These are phyloP conservation scores for Citrus reticulata DNA, from an alignment of 345 rosid genomes.

Conservation along the genomic window DNA sequence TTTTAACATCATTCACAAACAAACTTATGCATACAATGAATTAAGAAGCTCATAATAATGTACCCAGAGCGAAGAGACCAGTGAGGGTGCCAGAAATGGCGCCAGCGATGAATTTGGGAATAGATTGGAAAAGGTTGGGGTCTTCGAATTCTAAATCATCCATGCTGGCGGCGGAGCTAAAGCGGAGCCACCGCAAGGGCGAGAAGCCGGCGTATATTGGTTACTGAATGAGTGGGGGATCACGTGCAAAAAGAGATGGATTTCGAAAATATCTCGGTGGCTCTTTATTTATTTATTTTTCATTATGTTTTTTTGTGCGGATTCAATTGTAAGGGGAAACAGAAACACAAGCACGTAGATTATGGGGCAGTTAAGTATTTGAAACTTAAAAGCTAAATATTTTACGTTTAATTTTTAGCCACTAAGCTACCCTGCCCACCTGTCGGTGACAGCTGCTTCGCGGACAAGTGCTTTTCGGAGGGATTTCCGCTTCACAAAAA, in stretches of 20 bases:
- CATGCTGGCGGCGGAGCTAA: slow-evolving; percentile 15
- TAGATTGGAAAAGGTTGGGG: slow-evolving; percentile 27
- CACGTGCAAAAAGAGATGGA: slow-evolving; percentile 29
- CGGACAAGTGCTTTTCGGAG: not conserved
- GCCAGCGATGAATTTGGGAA: slow-evolving; percentile 45
- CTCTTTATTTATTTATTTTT: too few relatives aligned
- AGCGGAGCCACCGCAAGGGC: slow-evolving; percentile 17
- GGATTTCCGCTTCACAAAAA: not conserved
- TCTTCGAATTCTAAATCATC: slow-evolving; percentile 28
- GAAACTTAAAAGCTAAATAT: too few relatives aligned
- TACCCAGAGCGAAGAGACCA: slow-evolving; percentile 67
- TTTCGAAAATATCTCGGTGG: not conserved
- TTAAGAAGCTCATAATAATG: not conserved
- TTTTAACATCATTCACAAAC: not conserved
- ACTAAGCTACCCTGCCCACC: not conserved
- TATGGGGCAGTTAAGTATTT: not conserved
- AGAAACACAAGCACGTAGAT: not conserved
- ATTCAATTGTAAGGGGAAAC: slow-evolving; percentile 12
- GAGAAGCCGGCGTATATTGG: slow-evolving; percentile 11
- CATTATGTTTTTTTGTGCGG: slow-evolving; percentile 12
- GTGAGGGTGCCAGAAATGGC: slow-evolving; percentile 62
- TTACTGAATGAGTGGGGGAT: slow-evolving; percentile 21
- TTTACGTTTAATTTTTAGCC: too few relatives aligned
- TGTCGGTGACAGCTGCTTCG: not conserved
- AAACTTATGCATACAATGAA: not conserved